These are phyloP conservation scores for Verticillium zaregamsianum DNA, from an alignment of 2,329 filamentous ascomycete species.

Conservation along the genomic window DNA sequence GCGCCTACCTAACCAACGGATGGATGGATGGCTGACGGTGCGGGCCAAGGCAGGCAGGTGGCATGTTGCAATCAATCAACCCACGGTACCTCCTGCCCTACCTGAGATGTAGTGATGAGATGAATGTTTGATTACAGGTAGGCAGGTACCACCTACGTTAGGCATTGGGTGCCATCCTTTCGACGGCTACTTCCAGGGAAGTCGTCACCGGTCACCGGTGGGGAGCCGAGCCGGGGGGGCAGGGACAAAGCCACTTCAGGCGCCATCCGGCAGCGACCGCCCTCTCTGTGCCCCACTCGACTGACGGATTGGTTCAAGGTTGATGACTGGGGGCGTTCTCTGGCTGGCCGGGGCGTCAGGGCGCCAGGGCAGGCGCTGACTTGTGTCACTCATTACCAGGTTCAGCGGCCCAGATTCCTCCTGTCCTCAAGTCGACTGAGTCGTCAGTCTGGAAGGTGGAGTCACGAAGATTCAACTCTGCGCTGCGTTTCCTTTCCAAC, in stretches of 20 bases:
- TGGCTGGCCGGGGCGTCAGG: neutral
- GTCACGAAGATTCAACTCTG: neutral
- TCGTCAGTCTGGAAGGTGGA: neutral
- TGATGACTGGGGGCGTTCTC: neutral
- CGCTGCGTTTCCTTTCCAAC: neutral
- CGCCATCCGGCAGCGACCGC: neutral
- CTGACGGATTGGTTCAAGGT: neutral
- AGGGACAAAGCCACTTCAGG: neutral
- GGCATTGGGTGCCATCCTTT: neutral
- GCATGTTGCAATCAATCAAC: too few relatives aligned
- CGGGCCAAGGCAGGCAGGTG: too few relatives aligned
- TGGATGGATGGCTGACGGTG: too few relatives aligned
- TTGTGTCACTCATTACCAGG: neutral
- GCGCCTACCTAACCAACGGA: too few relatives aligned
- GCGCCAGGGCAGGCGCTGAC: neutral
- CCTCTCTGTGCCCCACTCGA: neutral
- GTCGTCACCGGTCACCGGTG: neutral
- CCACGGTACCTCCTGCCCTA: too few relatives aligned
- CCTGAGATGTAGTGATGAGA: neutral
- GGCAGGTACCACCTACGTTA: too few relatives aligned
- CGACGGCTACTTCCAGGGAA: neutral
- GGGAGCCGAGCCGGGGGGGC: neutral
- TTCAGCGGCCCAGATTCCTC: neutral
- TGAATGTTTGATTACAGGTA: neutral
- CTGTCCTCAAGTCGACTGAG: neutral